These are phyloP conservation scores for Leishmania major DNA, from an alignment of 208 protist genomes.

Conservation along the genomic window DNA sequence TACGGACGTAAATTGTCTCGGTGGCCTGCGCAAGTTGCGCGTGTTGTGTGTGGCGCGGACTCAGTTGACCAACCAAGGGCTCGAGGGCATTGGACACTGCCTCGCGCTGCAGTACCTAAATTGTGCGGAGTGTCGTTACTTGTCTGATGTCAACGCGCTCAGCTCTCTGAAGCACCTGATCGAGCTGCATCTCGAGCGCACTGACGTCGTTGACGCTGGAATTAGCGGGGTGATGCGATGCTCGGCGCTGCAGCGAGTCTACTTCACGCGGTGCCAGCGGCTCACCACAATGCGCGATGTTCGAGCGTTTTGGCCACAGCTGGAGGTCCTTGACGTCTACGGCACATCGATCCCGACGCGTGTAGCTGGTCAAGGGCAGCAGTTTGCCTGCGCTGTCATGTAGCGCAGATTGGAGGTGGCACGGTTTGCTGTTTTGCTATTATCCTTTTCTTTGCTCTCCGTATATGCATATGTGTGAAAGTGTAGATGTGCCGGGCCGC, in stretches of 20 bases:
- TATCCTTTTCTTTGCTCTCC: not conserved
- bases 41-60: conserved; percentile 64
- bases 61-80: conserved; percentile 56
- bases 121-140: conserved; percentile 66
- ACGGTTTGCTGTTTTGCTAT: not conserved
- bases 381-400: conserved; percentile 64
- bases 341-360: conserved; percentile 71
- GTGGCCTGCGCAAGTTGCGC: conserved; percentile 34
- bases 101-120: conserved; percentile 45
- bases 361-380: conserved; percentile 48
- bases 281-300: conserved; percentile 58
- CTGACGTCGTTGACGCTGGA: conserved; percentile 48
- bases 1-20: conserved; percentile 56
- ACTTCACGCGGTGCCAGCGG: conserved; percentile 64
- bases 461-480: not conserved
- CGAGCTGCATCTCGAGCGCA: conserved; percentile 67
- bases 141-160: conserved; percentile 67
- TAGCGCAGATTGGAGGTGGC: conserved; percentile 12
- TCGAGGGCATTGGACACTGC: conserved; percentile 54
- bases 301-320: conserved; percentile 34
- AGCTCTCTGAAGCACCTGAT: conserved; percentile 38
- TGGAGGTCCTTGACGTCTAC: conserved; percentile 80
- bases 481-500: not conserved
- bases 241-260: conserved; percentile 50
- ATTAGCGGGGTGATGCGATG: conserved; percentile 54